phyloP scores from a whole-genome alignment of 495 filamentous ascomycete genomes.

The Hyphodiscus hymeniophilus region DNA sequence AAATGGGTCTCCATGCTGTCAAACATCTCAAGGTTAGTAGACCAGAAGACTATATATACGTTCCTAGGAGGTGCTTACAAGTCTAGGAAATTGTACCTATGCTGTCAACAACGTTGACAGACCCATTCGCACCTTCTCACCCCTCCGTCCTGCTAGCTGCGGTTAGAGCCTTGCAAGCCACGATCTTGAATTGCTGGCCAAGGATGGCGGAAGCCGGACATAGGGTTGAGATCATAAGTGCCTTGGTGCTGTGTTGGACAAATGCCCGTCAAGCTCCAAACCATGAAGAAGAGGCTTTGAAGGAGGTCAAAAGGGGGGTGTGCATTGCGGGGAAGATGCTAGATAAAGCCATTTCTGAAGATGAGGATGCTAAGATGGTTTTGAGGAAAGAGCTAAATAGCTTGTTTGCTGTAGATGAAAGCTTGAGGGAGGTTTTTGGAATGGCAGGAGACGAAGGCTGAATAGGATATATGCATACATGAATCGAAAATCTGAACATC shows the following conservation, averaged over 20 bases:
- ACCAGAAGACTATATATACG: not conserved
- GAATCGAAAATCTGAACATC: no score
- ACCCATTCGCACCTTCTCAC: slow-evolving; percentile 59
- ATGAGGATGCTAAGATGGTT: not conserved
- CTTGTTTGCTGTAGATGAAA: slow-evolving; percentile 34
- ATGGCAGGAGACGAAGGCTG: no score
- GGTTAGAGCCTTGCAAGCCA: slow-evolving; percentile 41
- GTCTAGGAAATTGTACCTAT: slow-evolving; percentile 53
- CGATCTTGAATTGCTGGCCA: slow-evolving; percentile 68
- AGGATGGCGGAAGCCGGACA: slow-evolving; percentile 33
- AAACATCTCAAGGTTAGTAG: slow-evolving; percentile 60
- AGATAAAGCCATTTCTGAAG: slow-evolving; percentile 38
- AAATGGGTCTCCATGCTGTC: slow-evolving; percentile 59
- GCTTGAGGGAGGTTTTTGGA: slow-evolving; percentile 26
- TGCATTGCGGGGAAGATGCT: slow-evolving; percentile 63
- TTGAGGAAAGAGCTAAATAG: slow-evolving; percentile 19
- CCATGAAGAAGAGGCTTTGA: no score
- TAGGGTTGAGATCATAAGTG: not conserved
- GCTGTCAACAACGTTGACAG: slow-evolving; percentile 53
- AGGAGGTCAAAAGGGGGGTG: slow-evolving; percentile 21
- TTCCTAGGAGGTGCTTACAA: not conserved
- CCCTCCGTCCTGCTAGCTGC: slow-evolving; percentile 47
- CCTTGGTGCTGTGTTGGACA: not conserved
- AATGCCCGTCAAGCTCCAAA: not conserved
- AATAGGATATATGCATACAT: no score